phyloP scores from a whole-genome alignment of 345 rosid genomes.

The Eucalyptus cladocalyx region DNA sequence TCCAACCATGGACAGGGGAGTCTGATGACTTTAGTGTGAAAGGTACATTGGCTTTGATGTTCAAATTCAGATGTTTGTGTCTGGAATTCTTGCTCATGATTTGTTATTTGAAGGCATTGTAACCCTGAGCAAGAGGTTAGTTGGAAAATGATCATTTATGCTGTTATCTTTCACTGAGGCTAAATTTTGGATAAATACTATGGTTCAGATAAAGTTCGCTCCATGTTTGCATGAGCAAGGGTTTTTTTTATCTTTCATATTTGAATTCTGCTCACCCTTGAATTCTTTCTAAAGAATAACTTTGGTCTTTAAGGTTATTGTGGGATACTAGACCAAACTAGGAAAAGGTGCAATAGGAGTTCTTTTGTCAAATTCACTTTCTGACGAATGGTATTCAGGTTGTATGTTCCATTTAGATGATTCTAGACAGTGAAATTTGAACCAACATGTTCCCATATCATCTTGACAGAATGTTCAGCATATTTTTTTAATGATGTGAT shows the following conservation, averaged over 20 bases:
- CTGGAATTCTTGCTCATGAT: not conserved
- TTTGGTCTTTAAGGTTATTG: not conserved
- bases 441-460: not conserved
- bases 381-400: not conserved
- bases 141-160: not conserved
- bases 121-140: not conserved
- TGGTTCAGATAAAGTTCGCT: not conserved
- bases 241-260: not conserved
- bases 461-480: not conserved
- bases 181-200: not conserved
- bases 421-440: not conserved
- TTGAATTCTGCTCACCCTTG: not conserved
- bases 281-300: not conserved
- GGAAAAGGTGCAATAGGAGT: not conserved
- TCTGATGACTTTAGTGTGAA: constrained; percentile 28
- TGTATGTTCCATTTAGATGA: not conserved
- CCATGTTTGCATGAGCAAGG: not conserved
- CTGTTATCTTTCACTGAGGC: not conserved
- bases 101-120: not conserved
- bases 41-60: constrained; percentile 28
- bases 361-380: not conserved
- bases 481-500: not conserved
- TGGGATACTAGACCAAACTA: not conserved
- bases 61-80: not conserved
- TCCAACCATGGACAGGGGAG: constrained; percentile 47